Evolutionary conservation across 495 filamentous ascomycete genomes (phyloP), one percentile per base, ranked within the genome.

Genomic region (Penicillium bovifimosum): DNA sequence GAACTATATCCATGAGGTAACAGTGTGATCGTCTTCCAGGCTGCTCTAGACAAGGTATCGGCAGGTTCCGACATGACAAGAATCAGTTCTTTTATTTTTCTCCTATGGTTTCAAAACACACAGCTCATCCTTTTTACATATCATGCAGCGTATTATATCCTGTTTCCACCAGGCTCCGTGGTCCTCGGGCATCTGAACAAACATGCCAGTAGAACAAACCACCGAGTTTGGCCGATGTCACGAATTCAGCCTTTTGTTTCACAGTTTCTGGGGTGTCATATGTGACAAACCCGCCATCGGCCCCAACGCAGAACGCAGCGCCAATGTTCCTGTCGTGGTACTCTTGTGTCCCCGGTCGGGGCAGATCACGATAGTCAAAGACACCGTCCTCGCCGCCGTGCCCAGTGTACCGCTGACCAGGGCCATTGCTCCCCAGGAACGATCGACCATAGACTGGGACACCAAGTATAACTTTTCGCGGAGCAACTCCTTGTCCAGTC

Each of bases 151-250:
- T 81, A 55, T 81, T 83, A 63, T 87, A 91, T 20, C 86, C 86
- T 3, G 86, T 80, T 39, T 86, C 80, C 41, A 95, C 80, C 60
- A 96, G 65, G 67, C 89, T 93, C 54, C 85, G 72, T 33, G 80
- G 72, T 39, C 78, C 82, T 54, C 78, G 78, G 5, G 79, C 77
- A 69, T 96, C 91, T 2, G 81, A 86, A 16, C 86, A 86, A n/a
- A 88, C 90, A 47, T 87, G 87, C 91, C 90, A 96, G 68, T 91
- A 96, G 65, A 95, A 96, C 32, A 96, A 69, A 0, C 91, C 91
- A 13, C 86, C 91, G 0, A 96, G 78, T 18, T 82, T 80, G 53
- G 83, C 82, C 53, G 86, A 78, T 56, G 82, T 90, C 63, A 84
- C 91, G 61, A 84, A 93, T n/a, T 77, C 69, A 2, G 87, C 90